These are phyloP conservation scores for Penicillium sp. DNA, from an alignment of 2,329 filamentous ascomycete genomes.

Conservation along the genomic window DNA sequence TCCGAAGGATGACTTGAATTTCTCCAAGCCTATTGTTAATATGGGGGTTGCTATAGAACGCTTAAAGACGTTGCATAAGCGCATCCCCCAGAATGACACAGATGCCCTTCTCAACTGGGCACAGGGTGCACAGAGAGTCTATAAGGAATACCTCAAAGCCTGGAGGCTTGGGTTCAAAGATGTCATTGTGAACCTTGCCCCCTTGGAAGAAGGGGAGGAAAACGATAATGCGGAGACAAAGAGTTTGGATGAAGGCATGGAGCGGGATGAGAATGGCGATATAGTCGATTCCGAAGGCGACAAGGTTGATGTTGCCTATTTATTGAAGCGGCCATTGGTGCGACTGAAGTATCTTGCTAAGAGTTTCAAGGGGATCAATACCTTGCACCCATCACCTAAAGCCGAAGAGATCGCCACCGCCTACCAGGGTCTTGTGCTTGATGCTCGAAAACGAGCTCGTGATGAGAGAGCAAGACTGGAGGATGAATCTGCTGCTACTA, in stretches of 20 bases:
- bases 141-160: conserved; percentile 78
- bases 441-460: conserved; percentile 71
- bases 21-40: conserved; percentile 84
- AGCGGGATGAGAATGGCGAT: conserved; percentile 61
- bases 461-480: conserved; percentile 72
- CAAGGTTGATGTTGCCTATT: conserved; percentile 88
- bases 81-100: conserved; percentile 72
- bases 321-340: conserved; percentile 85
- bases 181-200: conserved; percentile 87
- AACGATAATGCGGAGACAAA: conserved; percentile 45
- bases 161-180: conserved; percentile 96
- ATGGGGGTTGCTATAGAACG: conserved; percentile 92
- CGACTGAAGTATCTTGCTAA: conserved; percentile 85
- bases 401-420: conserved; percentile 60
- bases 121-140: conserved; percentile 72
- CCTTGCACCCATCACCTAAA: conserved; percentile 47
- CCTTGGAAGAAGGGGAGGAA: conserved; percentile 65
- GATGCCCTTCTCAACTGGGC: conserved; percentile 79
- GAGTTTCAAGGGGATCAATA: conserved; percentile 66
- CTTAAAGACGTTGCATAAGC: conserved; percentile 75
- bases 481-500: conserved; percentile 82
- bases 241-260: conserved; percentile 55
- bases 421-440: conserved; percentile 73
- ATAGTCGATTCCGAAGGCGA: conserved; percentile 74
- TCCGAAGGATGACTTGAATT: conserved; percentile 58